Conservation (phyloP, 495 filamentous ascomycete species). For the Annulohypoxylon stygium region DNA sequence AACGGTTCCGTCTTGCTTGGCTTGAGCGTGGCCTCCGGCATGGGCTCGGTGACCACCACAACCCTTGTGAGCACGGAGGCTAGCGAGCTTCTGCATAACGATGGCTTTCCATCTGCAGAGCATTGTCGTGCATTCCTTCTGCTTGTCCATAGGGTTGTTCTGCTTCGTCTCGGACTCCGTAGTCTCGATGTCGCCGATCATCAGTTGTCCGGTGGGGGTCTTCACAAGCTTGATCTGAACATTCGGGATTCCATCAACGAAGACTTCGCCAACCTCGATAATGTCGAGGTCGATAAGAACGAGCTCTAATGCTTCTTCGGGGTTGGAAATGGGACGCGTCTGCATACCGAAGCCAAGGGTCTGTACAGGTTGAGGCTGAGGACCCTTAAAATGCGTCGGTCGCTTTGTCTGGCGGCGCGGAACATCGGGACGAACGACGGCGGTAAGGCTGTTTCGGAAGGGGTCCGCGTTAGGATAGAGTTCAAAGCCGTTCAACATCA, state of each 20-base stretch:
- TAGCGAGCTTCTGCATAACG: conserved; percentile 55
- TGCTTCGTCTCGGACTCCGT: conserved; percentile 30
- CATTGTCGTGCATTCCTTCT: conserved; percentile 58
- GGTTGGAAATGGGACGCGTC: conserved; percentile 41
- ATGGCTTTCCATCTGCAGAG: conserved; percentile 63
- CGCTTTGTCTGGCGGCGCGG: conserved; percentile 33
- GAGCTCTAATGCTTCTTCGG: conserved; percentile 54
- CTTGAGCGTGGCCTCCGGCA: conserved; percentile 26
- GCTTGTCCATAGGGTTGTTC: conserved; percentile 44
- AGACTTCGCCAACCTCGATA: conserved; percentile 61
- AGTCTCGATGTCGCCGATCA: conserved; percentile 56
- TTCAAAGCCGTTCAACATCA: conserved; percentile 61
- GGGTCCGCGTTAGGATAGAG: conserved; percentile 58
- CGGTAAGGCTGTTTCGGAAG: conserved; percentile 46
- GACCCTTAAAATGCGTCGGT: conserved; percentile 34
- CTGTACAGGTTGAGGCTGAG: conserved; percentile 40
- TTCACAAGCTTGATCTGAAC: conserved; percentile 62
- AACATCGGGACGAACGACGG: conserved; percentile 42
- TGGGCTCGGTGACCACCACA: conserved; percentile 37
- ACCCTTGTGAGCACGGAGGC: conserved; percentile 45
- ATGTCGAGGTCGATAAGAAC: conserved; percentile 63
- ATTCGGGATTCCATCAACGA: conserved; percentile 61
- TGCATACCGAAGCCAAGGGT: conserved; percentile 57
- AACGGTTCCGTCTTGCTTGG: conserved; percentile 16
- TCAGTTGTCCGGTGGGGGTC: conserved; percentile 56